Percentiles rank a stretch among this genome's conserved stretches.
phyloP scores from a whole-genome alignment of 257 asterid species.

The Salvia rosmarinus region DNA sequence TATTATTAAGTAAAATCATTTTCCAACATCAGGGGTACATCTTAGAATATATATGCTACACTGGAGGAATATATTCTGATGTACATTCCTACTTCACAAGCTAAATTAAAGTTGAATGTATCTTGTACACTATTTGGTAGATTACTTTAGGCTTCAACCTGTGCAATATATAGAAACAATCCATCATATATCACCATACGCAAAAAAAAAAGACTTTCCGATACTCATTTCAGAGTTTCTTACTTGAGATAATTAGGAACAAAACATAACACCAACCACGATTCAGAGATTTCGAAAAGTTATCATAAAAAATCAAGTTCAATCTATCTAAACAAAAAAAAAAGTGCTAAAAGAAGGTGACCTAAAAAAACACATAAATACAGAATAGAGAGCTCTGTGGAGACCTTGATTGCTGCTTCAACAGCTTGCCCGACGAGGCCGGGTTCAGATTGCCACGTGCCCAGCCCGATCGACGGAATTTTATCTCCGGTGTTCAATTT shows the following conservation, averaged over 20 bases:
- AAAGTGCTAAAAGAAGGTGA: not conserved
- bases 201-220: not conserved
- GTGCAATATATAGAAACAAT: too few relatives aligned
- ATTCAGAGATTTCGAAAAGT: not conserved
- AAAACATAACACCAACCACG: not conserved
- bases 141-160: too few relatives aligned
- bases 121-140: not conserved
- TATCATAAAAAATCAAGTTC: not conserved
- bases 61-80: not conserved
- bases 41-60: too few relatives aligned
- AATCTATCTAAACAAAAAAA: not conserved
- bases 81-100: not conserved
- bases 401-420: slow-evolving; percentile 60
- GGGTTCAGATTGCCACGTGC: slow-evolving; percentile 70
- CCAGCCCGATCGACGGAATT: slow-evolving; percentile 64
- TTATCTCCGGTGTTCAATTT: slow-evolving; percentile 68
- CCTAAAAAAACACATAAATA: not conserved
- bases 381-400: too few relatives aligned
- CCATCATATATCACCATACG: too few relatives aligned
- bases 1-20: not conserved
- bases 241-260: not conserved
- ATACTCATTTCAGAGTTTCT: not conserved
- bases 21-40: not conserved
- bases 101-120: not conserved
- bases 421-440: slow-evolving; percentile 64